Percentiles rank a stretch among this genome's conserved stretches.
phyloP scores from a whole-genome alignment of 1,284 basidiomycete genomes.

The Cutaneotrichosporon cyanovorans region DNA sequence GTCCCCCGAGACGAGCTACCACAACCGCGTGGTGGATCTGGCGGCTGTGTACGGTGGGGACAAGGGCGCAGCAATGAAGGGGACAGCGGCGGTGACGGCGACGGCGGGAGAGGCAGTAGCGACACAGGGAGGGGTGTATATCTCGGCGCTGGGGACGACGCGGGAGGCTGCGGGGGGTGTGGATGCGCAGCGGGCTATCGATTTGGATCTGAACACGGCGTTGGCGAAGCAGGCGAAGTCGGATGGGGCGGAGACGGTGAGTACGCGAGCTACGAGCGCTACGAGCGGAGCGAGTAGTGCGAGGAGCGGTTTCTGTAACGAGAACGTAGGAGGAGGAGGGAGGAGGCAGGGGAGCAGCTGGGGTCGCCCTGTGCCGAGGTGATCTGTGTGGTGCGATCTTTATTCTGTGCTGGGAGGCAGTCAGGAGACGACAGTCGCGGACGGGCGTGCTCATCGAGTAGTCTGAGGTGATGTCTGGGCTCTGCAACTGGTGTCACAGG shows the following conservation, averaged over 20 bases:
- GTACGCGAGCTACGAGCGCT: no score
- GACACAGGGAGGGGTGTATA: slow-evolving; percentile 22
- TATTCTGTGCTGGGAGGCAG: no score
- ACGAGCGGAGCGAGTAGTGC: no score
- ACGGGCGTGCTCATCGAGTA: no score
- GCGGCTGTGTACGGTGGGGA: slow-evolving; percentile 1
- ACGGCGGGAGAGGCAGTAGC: slow-evolving; percentile 11
- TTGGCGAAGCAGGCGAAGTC: slow-evolving; percentile 34
- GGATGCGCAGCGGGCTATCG: slow-evolving; percentile 28
- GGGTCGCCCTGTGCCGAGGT: no score
- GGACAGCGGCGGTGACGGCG: no score
- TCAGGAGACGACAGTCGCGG: no score
- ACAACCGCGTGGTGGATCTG: slow-evolving; percentile 26
- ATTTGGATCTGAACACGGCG: slow-evolving; percentile 35
- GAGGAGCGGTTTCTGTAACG: not conserved
- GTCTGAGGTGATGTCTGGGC: no score
- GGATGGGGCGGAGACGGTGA: slow-evolving; percentile 35
- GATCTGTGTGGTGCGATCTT: no score
- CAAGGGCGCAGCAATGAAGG: not conserved
- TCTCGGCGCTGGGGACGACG: slow-evolving; percentile 40
- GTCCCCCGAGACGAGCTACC: slow-evolving; percentile 18
- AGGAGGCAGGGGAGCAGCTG: not conserved
- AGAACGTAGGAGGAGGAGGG: not conserved
- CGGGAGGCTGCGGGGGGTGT: slow-evolving; percentile 31
- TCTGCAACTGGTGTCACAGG: no score